phyloP scores from a whole-genome alignment of 148 eudicot species.

The Tetragonia tetragonoides region DNA sequence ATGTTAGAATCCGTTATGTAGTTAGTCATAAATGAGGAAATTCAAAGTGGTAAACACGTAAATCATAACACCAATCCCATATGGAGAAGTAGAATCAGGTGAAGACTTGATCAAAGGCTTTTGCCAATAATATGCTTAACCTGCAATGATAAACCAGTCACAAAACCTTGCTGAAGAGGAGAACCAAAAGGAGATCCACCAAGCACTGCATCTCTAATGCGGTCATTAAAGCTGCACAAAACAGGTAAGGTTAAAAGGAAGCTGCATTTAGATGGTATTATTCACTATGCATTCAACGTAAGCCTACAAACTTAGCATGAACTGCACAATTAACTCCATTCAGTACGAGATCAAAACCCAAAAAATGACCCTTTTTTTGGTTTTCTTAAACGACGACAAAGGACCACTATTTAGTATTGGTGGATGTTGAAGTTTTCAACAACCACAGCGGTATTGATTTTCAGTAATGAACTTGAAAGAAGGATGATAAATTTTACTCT shows the following conservation, averaged over 20 bases:
- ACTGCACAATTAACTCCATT: not conserved
- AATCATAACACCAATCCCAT: too few species aligned
- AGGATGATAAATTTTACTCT: not conserved
- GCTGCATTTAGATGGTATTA: not conserved
- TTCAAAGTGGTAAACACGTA: not conserved
- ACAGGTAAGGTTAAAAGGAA: conserved; percentile 4
- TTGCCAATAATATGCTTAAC: conserved; percentile 36
- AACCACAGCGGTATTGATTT: not conserved
- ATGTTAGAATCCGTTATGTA: not conserved
- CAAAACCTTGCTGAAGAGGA: conserved; percentile 94
- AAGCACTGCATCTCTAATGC: conserved; percentile 89
- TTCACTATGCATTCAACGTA: not conserved
- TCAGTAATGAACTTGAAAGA: not conserved
- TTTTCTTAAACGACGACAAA: not conserved
- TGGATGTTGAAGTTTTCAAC: not conserved
- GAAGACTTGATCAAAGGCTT: not conserved
- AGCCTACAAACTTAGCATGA: not conserved
- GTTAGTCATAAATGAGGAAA: not conserved
- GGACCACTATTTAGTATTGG: not conserved
- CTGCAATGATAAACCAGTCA: conserved; percentile 85
- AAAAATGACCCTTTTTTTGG: not conserved
- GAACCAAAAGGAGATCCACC: conserved; percentile 99
- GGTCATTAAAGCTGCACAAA: conserved; percentile 81
- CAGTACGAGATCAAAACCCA: not conserved
- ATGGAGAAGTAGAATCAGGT: not conserved